These are phyloP conservation scores for Dalbergia cultrata DNA, from an alignment of 306 rosid species.

Conservation along the genomic window DNA sequence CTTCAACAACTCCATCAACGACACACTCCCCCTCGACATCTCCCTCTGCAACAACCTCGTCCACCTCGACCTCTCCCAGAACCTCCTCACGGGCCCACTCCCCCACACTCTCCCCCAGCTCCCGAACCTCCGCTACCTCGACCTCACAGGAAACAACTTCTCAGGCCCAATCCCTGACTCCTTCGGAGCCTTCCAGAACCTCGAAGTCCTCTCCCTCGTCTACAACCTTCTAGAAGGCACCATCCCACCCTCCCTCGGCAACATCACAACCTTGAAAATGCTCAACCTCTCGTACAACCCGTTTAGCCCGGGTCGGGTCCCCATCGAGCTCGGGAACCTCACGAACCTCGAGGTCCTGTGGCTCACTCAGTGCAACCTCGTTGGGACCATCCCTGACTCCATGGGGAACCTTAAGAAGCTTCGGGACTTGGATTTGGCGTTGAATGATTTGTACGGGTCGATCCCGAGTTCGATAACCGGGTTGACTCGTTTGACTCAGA, in stretches of 20 bases:
- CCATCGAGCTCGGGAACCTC: constrained; percentile 75
- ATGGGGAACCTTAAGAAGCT: constrained; percentile 66
- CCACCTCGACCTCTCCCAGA: constrained; percentile 84
- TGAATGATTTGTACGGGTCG: constrained; percentile 68
- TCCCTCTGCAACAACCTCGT: constrained; percentile 60
- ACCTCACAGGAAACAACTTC: constrained; percentile 85
- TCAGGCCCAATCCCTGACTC: constrained; percentile 72
- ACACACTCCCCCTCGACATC: constrained; percentile 62
- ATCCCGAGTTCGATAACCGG: constrained; percentile 71
- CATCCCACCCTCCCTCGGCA: constrained; percentile 69
- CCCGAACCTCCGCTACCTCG: constrained; percentile 66
- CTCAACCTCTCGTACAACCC: constrained; percentile 91
- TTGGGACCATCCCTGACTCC: constrained; percentile 76
- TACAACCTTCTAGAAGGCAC: constrained; percentile 69
- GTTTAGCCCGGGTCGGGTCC: constrained; percentile 77
- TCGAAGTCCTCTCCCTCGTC: constrained; percentile 74
- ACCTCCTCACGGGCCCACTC: constrained; percentile 77
- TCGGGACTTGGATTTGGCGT: constrained; percentile 72
- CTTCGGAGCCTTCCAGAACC: constrained; percentile 65
- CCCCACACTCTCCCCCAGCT: constrained; percentile 63
- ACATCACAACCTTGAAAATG: constrained; percentile 68
- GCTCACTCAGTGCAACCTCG: constrained; percentile 74
- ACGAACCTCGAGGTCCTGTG: constrained; percentile 76
- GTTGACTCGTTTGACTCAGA: constrained; percentile 63
- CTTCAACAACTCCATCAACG: constrained; percentile 83